Base-by-base conservation (phyloP, 2,329 filamentous ascomycete genomes). In the Neonectria neomacrospora region DNA sequence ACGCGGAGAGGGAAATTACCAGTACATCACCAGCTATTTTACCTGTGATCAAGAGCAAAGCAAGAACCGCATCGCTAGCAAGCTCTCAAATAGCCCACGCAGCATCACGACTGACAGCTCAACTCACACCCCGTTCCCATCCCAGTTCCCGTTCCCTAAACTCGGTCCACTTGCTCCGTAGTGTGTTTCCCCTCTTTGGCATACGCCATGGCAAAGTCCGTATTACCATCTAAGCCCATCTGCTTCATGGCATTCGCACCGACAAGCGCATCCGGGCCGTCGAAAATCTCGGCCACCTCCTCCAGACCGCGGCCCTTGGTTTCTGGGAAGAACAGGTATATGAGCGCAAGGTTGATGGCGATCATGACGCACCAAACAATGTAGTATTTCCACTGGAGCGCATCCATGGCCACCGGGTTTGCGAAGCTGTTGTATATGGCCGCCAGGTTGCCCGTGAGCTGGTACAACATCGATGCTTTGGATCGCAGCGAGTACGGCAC, bases 321-420 rank as follows among this genome's bases (percentile, higher is more conserved):
- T 22, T 72, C 70, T 0, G 70, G 70, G 42, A 73, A 71, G 64
- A 71, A 72, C 64, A 73, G 69, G 6, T 45, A 84, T 3, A 72
- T 72, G 7, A 74, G 7, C 0, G 37, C 63, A 11, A 73, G 2
- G 34, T 71, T 65, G 0, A 71, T 20, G 2, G 65, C 66, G 16
- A 77, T 61, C 0, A 74, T 70, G 0, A 73, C 78, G n/a, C 80
- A 78, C 67, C 80, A 81, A 3, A 83, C 78, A 9, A 81, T 78
- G 56, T 82, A 83, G 58, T 80, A 82, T 58, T 77, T 80, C 81
- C 80, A 83, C 0, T 66, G 68, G 28, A 82, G 79, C 0, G 72
- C 71, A 0, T 79, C 76, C 54, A 82, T 74, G 0, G 78, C 80
- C 5, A 83, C 79, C 0, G 80, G 80, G 39, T 82, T 83, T 10